Conservation (phyloP, 139 green algal genomes). For the Edaphochlamys debaryana region DNA sequence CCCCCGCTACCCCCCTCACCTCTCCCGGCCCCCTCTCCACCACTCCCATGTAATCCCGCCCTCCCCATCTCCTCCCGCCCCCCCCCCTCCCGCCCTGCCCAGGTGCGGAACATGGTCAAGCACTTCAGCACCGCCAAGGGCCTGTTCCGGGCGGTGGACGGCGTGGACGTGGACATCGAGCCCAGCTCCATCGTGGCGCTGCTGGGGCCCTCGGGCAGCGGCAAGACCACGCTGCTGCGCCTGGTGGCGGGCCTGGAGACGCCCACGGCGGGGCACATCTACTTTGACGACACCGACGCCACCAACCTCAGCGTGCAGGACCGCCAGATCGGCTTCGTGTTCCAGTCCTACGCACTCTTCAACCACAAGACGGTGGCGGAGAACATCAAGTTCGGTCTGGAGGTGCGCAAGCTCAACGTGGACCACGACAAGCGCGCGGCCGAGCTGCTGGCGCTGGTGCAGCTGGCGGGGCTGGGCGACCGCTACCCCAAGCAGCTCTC, state of each 20-base stretch:
- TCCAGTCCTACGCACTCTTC: slow-evolving; percentile 94
- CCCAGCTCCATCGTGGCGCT: slow-evolving; percentile 78
- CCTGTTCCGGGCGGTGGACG: slow-evolving; percentile 75
- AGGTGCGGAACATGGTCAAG: slow-evolving; percentile 78
- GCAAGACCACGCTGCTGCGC: slow-evolving; percentile 89
- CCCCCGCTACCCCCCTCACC: too few relatives aligned
- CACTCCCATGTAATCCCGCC: too few relatives aligned
- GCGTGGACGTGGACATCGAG: slow-evolving; percentile 72
- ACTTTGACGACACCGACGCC: slow-evolving; percentile 80
- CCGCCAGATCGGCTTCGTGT: slow-evolving; percentile 86
- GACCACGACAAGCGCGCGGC: slow-evolving; percentile 76
- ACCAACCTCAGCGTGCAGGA: slow-evolving; percentile 64
- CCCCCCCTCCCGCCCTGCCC: too few relatives aligned
- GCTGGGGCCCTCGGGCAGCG: slow-evolving; percentile 80
- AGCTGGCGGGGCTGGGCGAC: slow-evolving; percentile 72
- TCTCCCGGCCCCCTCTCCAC: too few relatives aligned
- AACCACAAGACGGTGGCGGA: slow-evolving; percentile 91
- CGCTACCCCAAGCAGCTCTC: slow-evolving; percentile 83
- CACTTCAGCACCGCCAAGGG: slow-evolving; percentile 73
- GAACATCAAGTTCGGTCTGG: slow-evolving; percentile 91
- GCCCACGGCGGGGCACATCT: slow-evolving; percentile 72
- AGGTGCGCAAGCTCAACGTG: slow-evolving; percentile 74
- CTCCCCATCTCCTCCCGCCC: too few relatives aligned
- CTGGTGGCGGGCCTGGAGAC: slow-evolving; percentile 86
- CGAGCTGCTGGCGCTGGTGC: slow-evolving; percentile 86